Base-by-base conservation (phyloP, 2,329 filamentous ascomycete species). In the Apiospora sp. region DNA sequence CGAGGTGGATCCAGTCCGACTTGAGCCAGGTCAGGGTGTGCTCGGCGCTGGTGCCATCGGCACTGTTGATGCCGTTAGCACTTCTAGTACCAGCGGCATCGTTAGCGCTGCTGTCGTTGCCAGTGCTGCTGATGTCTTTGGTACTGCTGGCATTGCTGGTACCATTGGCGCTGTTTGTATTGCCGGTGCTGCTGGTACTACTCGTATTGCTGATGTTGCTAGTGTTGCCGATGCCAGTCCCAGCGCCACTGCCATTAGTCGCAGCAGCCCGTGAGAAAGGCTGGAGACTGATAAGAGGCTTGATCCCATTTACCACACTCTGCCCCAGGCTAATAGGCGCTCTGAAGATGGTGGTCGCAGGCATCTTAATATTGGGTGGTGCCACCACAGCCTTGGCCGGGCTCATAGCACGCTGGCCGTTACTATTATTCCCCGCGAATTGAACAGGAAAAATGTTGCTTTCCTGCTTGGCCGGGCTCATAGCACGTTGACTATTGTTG, bases 1-100 rank as follows among this genome's bases (percentile, higher is more conserved):
- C 85, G 44, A 91, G 84, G 58, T 85, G 80, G 34, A 87, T 76
- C 89, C 89, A 90, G 81, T 91, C 88, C 41, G 83, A 78, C 58
- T 83, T 82, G 6, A 86, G 83, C 88, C 88, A 90, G 41, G 37
- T 46, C 30, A 41, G 19, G n/a, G 54, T n/a, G 22, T n/a, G 8
- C 30, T 68, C 43, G 22, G 22, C 27, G 37, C 13, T 16, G n/a
- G 37, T 14, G n/a, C 61, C 37, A 41, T 41, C 10, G 37, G 37
- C 7, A 41, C 37, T 41, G 37, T 12, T 61, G 7, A 34, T 37
- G 54, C 34, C 27, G 27, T 61, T 34, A 14, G 19, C 12, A 12
- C n/a, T n/a, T n/a, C n/a, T n/a, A n/a, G n/a, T n/a, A n/a, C n/a
- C n/a, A n/a, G n/a, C n/a, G n/a, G n/a, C n/a, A n/a, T n/a, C n/a